Conservation (phyloP, 495 filamentous ascomycete genomes). For the Cairneyella variabilis region DNA sequence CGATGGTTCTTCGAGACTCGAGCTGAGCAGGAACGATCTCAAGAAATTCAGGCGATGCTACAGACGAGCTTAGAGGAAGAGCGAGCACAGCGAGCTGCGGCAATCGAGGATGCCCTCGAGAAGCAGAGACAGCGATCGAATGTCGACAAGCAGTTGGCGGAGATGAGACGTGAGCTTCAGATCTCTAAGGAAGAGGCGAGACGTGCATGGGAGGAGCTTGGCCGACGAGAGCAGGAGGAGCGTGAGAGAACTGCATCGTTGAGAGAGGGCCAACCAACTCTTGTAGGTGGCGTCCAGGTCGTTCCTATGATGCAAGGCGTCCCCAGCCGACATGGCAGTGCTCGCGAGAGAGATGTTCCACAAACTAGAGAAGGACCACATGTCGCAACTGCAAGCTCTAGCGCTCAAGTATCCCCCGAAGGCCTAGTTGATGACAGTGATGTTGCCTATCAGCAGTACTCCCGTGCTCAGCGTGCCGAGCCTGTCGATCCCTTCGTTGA, state of each 20-base stretch:
- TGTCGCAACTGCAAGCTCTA: slow-evolving; percentile 25
- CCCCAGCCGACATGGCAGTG: slow-evolving; percentile 57
- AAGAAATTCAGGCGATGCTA: slow-evolving; percentile 79
- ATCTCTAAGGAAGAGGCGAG: slow-evolving; percentile 97
- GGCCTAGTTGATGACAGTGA: slow-evolving; percentile 18
- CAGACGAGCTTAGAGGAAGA: slow-evolving; percentile 71
- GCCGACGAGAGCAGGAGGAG: slow-evolving; percentile 89
- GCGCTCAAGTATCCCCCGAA: slow-evolving; percentile 10
- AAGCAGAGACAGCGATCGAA: slow-evolving; percentile 57
- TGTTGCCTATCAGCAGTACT: slow-evolving; percentile 27
- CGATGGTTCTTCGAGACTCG: slow-evolving; percentile 97
- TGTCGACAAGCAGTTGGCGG: slow-evolving; percentile 69
- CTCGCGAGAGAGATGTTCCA: slow-evolving; percentile 34
- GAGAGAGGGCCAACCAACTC: slow-evolving; percentile 79
- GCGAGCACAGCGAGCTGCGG: slow-evolving; percentile 62
- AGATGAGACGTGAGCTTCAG: slow-evolving; percentile 85
- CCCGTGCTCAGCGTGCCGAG: slow-evolving; percentile 21
- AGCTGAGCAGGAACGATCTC: slow-evolving; percentile 76
- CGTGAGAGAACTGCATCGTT: slow-evolving; percentile 84
- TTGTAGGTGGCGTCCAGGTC: slow-evolving; percentile 94
- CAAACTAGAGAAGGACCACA: slow-evolving; percentile 45
- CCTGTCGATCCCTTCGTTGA: slow-evolving; percentile 25
- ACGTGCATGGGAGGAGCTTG: slow-evolving; percentile 95
- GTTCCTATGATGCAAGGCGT: slow-evolving; percentile 85
- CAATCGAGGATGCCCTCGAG: slow-evolving; percentile 56